Conservation (phyloP, 2,329 filamentous ascomycete genomes). For the Bipolaris gigantea region DNA sequence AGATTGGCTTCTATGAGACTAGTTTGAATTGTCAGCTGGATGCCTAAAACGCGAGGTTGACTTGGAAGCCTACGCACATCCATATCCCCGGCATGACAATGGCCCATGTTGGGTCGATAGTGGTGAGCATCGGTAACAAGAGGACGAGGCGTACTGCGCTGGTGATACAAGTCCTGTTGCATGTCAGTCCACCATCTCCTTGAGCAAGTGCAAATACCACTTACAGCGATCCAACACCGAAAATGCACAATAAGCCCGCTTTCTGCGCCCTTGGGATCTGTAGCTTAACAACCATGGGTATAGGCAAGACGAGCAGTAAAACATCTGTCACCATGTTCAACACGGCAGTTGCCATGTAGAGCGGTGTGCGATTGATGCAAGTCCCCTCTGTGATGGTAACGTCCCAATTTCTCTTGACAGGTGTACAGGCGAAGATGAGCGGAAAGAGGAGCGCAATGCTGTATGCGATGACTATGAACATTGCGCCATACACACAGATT, state of each 20-base stretch:
- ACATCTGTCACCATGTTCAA: constrained; percentile 27
- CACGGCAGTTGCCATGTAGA: constrained; percentile 27
- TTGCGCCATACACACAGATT: constrained; percentile 15
- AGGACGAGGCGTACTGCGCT: constrained; percentile 12
- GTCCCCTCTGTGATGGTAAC: constrained; percentile 16
- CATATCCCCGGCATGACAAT: constrained; percentile 19
- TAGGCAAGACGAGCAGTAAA: constrained; percentile 19
- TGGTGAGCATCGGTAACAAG: constrained; percentile 13
- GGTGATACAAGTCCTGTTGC: constrained; percentile 11
- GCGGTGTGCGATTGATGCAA: constrained; percentile 22
- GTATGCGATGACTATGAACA: constrained; percentile 26
- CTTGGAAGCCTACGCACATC: constrained; percentile 6
- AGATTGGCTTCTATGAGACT: constrained; percentile 48
- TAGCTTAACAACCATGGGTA: constrained; percentile 24
- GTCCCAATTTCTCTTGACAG: constrained; percentile 22
- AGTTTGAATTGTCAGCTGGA: background rate
- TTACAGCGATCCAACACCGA: constrained; percentile 22
- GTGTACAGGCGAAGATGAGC: constrained; percentile 26
- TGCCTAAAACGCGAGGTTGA: background rate
- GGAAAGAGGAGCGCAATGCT: constrained; percentile 24
- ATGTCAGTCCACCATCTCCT: background rate
- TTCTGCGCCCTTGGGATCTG: constrained; percentile 21
- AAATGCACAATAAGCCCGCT: constrained; percentile 22
- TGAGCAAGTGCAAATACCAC: background rate
- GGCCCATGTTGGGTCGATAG: constrained; percentile 16